These are phyloP conservation scores for Yarrowia bubula DNA, from an alignment of 805 yeast genomes.

Conservation along the genomic window DNA sequence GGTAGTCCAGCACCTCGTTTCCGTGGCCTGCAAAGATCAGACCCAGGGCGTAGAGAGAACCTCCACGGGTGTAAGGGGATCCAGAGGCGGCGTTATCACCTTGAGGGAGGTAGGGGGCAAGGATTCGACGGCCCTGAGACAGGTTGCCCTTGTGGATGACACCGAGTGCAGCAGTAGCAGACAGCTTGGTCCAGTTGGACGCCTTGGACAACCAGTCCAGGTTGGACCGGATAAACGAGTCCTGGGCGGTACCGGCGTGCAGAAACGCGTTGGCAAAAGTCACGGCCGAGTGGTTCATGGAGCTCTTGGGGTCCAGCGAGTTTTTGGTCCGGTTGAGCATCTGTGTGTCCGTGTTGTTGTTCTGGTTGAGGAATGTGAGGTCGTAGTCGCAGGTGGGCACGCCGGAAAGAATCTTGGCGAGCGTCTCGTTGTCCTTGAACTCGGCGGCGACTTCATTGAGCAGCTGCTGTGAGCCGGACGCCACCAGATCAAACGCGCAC, in stretches of 20 bases:
- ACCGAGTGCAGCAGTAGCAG: slow-evolving; percentile 97
- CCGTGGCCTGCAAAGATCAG: slow-evolving; percentile 96
- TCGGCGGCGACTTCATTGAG: slow-evolving; percentile 51
- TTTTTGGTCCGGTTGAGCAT: slow-evolving; percentile 79
- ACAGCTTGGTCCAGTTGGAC: slow-evolving; percentile 96
- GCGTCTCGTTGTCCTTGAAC: slow-evolving; percentile 39
- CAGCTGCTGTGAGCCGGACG: slow-evolving; percentile 86
- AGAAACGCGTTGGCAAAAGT: slow-evolving; percentile 91
- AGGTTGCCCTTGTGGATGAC: slow-evolving; percentile 94
- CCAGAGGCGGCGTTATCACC: slow-evolving; percentile 44
- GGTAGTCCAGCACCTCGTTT: slow-evolving; percentile 69
- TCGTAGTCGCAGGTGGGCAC: slow-evolving; percentile 92
- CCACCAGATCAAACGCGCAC: slow-evolving; percentile 91
- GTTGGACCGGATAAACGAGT: slow-evolving; percentile 84
- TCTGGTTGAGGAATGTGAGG: slow-evolving; percentile 79
- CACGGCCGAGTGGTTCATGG: slow-evolving; percentile 93
- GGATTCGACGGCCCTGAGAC: slow-evolving; percentile 80
- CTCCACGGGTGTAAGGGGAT: slow-evolving; percentile 90
- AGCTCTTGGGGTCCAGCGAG: slow-evolving; percentile 82
- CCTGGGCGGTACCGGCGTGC: slow-evolving; percentile 96
- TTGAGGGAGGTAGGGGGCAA: slow-evolving; percentile 85
- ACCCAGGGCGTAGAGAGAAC: slow-evolving; percentile 89
- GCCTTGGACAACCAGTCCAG: slow-evolving; percentile 96
- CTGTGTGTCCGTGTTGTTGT: slow-evolving; percentile 81
- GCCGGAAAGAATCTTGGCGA: slow-evolving; percentile 77